Percentiles rank a stretch among this genome's conserved stretches.
phyloP scores from a whole-genome alignment of 2,329 filamentous ascomycete genomes.

The Fusarium sp. region DNA sequence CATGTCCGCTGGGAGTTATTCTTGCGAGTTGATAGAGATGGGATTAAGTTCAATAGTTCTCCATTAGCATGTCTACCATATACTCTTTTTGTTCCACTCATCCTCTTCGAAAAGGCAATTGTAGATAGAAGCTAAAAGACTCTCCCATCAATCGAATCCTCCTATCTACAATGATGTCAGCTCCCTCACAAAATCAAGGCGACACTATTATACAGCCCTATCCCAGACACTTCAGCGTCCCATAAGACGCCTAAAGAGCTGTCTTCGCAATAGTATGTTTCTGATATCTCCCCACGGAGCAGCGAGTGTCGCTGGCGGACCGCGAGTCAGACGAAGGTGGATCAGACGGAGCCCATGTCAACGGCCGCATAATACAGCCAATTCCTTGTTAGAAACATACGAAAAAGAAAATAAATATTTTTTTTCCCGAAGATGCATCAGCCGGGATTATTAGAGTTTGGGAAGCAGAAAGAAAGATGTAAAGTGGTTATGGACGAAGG shows the following conservation, averaged over 20 bases:
- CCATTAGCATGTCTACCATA: background rate
- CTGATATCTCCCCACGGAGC: slow-evolving; percentile 5
- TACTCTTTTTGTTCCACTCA: too few species aligned
- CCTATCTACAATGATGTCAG: background rate
- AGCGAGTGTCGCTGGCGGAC: background rate
- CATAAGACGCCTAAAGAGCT: background rate
- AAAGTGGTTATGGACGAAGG: background rate
- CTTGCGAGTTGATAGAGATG: background rate
- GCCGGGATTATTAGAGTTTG: background rate
- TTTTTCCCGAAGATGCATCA: background rate
- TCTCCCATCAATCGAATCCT: too few species aligned
- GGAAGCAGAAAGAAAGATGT: background rate
- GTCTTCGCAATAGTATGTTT: background rate
- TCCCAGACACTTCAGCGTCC: background rate
- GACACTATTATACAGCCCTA: background rate
- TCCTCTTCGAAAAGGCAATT: too few species aligned
- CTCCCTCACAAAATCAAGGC: background rate
- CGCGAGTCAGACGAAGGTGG: slow-evolving; percentile 16
- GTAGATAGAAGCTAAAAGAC: background rate
- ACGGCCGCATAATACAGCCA: slow-evolving; percentile 14
- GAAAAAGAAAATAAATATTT: background rate
- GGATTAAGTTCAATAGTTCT: background rate
- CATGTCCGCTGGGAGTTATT: background rate
- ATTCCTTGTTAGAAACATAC: background rate
- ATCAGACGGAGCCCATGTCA: slow-evolving; percentile 1